Evolutionary conservation across 805 yeast genomes (phyloP).

Genomic region (Zygoascus biomembranicola): DNA sequence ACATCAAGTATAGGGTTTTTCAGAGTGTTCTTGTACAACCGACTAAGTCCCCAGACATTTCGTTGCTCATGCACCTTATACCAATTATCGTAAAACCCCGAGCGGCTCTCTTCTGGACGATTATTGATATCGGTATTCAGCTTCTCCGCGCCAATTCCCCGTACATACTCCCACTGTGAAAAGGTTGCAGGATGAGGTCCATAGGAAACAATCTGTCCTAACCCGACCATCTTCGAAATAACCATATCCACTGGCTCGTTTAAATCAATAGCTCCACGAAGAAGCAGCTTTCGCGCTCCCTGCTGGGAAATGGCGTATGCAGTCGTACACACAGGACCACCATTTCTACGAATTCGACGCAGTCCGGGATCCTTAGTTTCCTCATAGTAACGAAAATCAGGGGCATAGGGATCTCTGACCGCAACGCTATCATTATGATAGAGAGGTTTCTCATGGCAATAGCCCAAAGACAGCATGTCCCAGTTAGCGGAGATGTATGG

Average conservation of each 20-base stretch:
- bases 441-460: neutral
- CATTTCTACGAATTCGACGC: constrained; percentile 6
- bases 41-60: constrained; percentile 9
- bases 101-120: neutral
- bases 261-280: constrained; percentile 8
- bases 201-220: constrained; percentile 3
- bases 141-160: constrained; percentile 8
- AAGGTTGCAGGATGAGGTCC: constrained; percentile 6
- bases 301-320: constrained; percentile 9
- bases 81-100: constrained; percentile 3
- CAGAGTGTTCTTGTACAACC: neutral
- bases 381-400: constrained; percentile 1
- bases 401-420: constrained; percentile 4
- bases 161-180: constrained; percentile 8
- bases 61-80: constrained; percentile 5
- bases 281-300: constrained; percentile 12
- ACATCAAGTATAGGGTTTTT: neutral
- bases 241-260: constrained; percentile 9
- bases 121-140: constrained; percentile 6
- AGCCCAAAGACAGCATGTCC: constrained; percentile 9
- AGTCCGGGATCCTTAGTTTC: neutral
- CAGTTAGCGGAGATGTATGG: constrained; percentile 8
- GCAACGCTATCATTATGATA: neutral
- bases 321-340: constrained; percentile 8
- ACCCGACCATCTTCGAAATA: constrained; percentile 1